Percentiles rank a stretch among this genome's conserved stretches.
Evolutionary conservation across 306 rosid genomes (phyloP).

Genomic region (Inga oerstediana): DNA sequence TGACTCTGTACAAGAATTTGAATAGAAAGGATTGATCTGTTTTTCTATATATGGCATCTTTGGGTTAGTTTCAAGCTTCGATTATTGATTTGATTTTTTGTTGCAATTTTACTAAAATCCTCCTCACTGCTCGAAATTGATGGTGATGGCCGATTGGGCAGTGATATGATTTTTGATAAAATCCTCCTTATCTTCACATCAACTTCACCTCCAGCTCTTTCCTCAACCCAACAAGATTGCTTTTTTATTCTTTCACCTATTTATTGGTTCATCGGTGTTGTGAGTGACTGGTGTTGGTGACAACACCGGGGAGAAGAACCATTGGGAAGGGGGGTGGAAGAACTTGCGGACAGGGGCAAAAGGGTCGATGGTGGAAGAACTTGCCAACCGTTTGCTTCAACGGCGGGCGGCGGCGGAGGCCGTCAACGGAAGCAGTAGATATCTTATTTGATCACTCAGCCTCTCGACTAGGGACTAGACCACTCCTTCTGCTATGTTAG

Average conservation of each 20-base stretch:
- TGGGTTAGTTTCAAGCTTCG: too few species aligned
- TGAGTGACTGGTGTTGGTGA: neutral
- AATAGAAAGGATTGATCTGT: too few species aligned
- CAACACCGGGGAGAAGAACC: neutral
- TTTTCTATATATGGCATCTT: too few species aligned
- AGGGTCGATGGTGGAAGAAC: neutral
- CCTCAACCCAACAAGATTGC: too few species aligned
- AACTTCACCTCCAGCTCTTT: neutral
- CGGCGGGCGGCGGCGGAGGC: constrained; percentile 46
- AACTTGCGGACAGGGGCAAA: neutral
- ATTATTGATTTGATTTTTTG: too few species aligned
- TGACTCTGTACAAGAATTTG: too few species aligned
- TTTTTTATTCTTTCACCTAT: too few species aligned
- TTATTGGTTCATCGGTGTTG: neutral
- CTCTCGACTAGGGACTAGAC: constrained; percentile 81
- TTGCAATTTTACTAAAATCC: too few species aligned
- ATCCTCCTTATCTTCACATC: too few species aligned
- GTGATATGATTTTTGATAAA: too few species aligned
- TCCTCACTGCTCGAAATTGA: too few species aligned
- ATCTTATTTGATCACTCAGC: constrained; percentile 57
- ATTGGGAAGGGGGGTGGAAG: neutral
- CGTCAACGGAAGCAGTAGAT: constrained; percentile 56
- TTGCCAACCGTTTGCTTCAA: constrained; percentile 66
- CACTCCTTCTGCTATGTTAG: constrained; percentile 98
- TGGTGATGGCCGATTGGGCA: too few species aligned